Evolutionary conservation across 371 early-diverging fungal genomes (phyloP), one percentile per base, ranked within the genome.

Genomic region (Coemansia sp.): DNA sequence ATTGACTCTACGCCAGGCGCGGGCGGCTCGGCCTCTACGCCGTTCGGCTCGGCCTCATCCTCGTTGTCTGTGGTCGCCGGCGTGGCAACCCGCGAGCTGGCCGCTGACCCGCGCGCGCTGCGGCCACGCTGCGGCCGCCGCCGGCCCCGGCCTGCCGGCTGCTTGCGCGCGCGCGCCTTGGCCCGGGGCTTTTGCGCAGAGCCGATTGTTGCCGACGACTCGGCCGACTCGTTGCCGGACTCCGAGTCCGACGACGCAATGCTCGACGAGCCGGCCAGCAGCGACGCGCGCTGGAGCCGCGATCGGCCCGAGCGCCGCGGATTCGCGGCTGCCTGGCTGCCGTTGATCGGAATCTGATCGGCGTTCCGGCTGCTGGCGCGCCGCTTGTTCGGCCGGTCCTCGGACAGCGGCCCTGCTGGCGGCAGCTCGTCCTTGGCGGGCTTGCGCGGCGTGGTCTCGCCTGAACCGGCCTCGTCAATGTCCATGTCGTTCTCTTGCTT

Each of bases 161-260:
- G 34, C 43, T 16, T 30, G 30, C 48, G 39, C 1, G 35, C 51
- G 6, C 4, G 33, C 10, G 12, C 11, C 26, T 33, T 42, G 33
- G 10, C 45, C 8, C 43, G 33, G 11, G 12, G 6, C 14, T 20
- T 59, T 30, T 47, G 58, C 16, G 34, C 35, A 5, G 48, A 55
- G 2, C 39, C 43, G 26, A 40, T 36, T 4, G 63, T 55, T 11
- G 56, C 63, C 7, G 50, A 43, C 2, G 66, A 66, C 31, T 55
- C 66, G 10, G 31, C 67, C 7, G 71, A 70, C 14, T 38, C 67
- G 38, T 34, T 53, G 26, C 26, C 58, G 2, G 60, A 55, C 20
- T 57, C 57, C 4, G 59, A 59, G 11, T 56, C 61, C 3, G 61
- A 61, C 49, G 57, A 55, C 2, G 47, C 60, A n/a, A 65, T 66